phyloP scores from a whole-genome alignment of 805 yeast species.

The Ogataea henricii region DNA sequence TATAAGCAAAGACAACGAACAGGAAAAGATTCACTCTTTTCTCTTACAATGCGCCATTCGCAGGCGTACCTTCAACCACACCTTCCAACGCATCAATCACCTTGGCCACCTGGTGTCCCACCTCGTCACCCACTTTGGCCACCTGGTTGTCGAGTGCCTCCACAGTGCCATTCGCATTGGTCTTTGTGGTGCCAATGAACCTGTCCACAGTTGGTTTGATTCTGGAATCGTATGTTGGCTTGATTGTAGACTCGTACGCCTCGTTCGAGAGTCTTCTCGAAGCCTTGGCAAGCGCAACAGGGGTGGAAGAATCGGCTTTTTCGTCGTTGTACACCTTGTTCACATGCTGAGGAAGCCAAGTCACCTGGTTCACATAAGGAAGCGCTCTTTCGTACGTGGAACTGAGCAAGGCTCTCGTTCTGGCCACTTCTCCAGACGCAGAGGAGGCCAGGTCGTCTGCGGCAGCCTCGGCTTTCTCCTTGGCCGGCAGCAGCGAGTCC shows the following conservation, averaged over 20 bases:
- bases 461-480: slow-evolving; percentile 13
- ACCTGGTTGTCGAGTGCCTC: slow-evolving; percentile 21
- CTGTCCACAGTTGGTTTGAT: slow-evolving; percentile 31
- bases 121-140: slow-evolving; percentile 13
- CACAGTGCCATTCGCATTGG: slow-evolving; percentile 25
- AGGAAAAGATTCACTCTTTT: background rate
- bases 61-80: slow-evolving; percentile 1
- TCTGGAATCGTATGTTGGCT: slow-evolving; percentile 31
- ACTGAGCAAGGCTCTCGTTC: slow-evolving; percentile 27
- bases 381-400: slow-evolving; percentile 32
- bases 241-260: slow-evolving; percentile 34
- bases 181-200: slow-evolving; percentile 25
- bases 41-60: background rate
- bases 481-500: slow-evolving; percentile 31
- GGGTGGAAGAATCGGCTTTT: slow-evolving; percentile 31
- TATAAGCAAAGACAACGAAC: background rate
- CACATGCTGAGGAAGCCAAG: slow-evolving; percentile 35
- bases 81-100: slow-evolving; percentile 8
- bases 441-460: slow-evolving; percentile 11
- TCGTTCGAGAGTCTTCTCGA: slow-evolving; percentile 40
- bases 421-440: slow-evolving; percentile 27
- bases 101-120: slow-evolving; percentile 8
- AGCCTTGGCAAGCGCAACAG: slow-evolving; percentile 39
- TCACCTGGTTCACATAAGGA: slow-evolving; percentile 31
- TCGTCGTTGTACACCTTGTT: slow-evolving; percentile 34